These are phyloP conservation scores for Pachyrhizus erosus DNA, from an alignment of 306 rosid genomes.

Conservation along the genomic window DNA sequence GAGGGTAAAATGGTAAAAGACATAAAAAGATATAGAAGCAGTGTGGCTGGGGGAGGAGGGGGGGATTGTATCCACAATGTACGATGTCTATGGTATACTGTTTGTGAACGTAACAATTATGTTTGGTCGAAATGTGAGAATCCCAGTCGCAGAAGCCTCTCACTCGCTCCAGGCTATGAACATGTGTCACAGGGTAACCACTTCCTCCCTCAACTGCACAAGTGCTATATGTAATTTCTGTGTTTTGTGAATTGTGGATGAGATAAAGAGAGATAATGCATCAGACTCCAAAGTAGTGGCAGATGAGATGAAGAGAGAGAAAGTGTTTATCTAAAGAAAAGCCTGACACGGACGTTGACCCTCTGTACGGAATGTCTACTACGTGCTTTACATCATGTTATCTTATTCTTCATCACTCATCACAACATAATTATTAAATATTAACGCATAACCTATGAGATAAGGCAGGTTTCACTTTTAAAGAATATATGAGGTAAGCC, in stretches of 20 bases:
- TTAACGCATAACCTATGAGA: too few relatives aligned
- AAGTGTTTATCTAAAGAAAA: constrained; percentile 34
- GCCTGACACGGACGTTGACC: constrained; percentile 68
- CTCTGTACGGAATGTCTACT: constrained; percentile 50
- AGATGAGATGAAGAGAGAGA: constrained; percentile 8
- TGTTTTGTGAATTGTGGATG: neutral
- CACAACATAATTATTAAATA: neutral
- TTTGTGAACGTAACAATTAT: too few relatives aligned
- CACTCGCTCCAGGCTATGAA: neutral
- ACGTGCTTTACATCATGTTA: neutral
- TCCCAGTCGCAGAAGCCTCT: neutral
- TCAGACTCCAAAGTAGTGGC: constrained; percentile 3
- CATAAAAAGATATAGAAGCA: too few relatives aligned
- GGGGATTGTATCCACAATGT: too few relatives aligned
- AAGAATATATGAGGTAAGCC: neutral
- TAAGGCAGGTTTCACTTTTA: too few relatives aligned
- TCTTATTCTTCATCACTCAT: neutral
- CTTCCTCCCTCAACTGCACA: neutral
- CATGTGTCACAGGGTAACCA: neutral
- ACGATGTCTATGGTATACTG: too few relatives aligned
- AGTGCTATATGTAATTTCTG: too few relatives aligned
- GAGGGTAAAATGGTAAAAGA: too few relatives aligned
- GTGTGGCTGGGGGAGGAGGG: too few relatives aligned
- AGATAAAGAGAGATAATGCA: constrained; percentile 15
- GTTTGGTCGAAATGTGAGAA: neutral